Evolutionary conservation across 2,329 filamentous ascomycete species (phyloP).

Genomic region (Ceratocystiopsis sp.): DNA sequence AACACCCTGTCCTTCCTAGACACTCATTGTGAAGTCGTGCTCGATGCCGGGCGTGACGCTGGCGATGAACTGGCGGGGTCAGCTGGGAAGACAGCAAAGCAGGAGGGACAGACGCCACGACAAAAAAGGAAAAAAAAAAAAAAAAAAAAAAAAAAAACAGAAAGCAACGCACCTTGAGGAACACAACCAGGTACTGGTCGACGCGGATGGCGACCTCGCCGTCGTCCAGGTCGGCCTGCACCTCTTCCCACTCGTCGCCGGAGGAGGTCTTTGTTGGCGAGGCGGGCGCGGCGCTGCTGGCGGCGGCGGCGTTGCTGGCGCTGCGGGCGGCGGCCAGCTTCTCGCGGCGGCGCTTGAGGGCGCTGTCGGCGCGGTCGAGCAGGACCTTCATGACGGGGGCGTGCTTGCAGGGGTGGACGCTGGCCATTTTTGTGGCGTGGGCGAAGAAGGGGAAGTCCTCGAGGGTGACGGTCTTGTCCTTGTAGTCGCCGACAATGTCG

Average conservation of each 20-base stretch:
- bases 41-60: conserved; percentile 94
- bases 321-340: conserved; percentile 45
- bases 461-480: conserved; percentile 78
- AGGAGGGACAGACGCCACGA: conserved; percentile 1
- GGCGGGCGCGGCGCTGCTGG: conserved; percentile 51
- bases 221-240: conserved; percentile 47
- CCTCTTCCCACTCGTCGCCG: conserved; percentile 49
- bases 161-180: conserved; percentile 49
- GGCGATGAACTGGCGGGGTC: conserved; percentile 44
- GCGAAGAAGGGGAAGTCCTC: conserved; percentile 96
- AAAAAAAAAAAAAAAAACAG: not conserved
- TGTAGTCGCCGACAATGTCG: conserved; percentile 23
- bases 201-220: conserved; percentile 64
- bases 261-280: conserved; percentile 23
- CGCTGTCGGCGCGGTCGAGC: conserved; percentile 85
- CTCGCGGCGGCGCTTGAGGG: conserved; percentile 71
- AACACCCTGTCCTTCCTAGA: conserved; percentile 25
- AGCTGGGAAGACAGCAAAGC: not conserved
- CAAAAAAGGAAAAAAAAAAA: no score
- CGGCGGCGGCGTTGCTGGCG: conserved; percentile 55
- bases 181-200: conserved; percentile 79
- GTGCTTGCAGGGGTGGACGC: conserved; percentile 92
- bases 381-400: conserved; percentile 96
- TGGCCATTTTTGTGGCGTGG: conserved; percentile 85
- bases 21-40: conserved; percentile 93